phyloP scores from a whole-genome alignment of 495 filamentous ascomycete species.

The Penicillium angulare region DNA sequence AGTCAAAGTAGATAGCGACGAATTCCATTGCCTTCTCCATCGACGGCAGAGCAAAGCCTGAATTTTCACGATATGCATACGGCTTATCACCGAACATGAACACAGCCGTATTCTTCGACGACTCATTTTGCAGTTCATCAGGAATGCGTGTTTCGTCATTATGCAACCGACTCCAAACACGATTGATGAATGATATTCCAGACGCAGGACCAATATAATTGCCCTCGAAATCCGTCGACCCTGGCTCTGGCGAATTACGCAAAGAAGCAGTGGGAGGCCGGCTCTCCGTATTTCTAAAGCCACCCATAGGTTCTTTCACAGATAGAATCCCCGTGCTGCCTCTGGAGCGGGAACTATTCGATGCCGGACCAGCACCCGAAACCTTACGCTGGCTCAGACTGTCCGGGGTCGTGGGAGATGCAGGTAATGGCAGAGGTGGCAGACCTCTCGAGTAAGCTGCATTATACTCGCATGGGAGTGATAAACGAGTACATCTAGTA shows the following conservation, averaged over 20 bases:
- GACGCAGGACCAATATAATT: conserved; percentile 48
- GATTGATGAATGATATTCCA: conserved; percentile 46
- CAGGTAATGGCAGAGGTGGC: conserved; percentile 41
- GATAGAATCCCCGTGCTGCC: conserved; percentile 3
- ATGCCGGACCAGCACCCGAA: conserved; percentile 6
- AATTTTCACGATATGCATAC: conserved; percentile 30
- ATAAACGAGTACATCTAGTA: conserved; percentile 37
- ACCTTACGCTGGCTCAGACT: not conserved
- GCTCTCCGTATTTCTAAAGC: not conserved
- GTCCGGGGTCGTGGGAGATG: conserved; percentile 10
- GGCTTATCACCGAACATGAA: conserved; percentile 48
- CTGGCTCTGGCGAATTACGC: conserved; percentile 44
- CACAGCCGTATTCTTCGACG: conserved; percentile 38
- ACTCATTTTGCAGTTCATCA: conserved; percentile 33
- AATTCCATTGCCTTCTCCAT: conserved; percentile 36
- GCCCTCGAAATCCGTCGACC: conserved; percentile 45
- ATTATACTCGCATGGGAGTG: conserved; percentile 42
- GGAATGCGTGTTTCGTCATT: conserved; percentile 40
- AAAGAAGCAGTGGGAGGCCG: conserved; percentile 14
- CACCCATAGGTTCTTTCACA: not conserved
- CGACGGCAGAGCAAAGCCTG: conserved; percentile 33
- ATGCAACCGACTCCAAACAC: conserved; percentile 44
- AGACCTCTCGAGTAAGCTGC: conserved; percentile 44
- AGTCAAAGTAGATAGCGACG: conserved; percentile 44
- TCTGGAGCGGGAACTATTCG: conserved; percentile 11